Base-by-base conservation (phyloP, 192 early-diverging fungal species). In the Geranomyces michiganensis region DNA sequence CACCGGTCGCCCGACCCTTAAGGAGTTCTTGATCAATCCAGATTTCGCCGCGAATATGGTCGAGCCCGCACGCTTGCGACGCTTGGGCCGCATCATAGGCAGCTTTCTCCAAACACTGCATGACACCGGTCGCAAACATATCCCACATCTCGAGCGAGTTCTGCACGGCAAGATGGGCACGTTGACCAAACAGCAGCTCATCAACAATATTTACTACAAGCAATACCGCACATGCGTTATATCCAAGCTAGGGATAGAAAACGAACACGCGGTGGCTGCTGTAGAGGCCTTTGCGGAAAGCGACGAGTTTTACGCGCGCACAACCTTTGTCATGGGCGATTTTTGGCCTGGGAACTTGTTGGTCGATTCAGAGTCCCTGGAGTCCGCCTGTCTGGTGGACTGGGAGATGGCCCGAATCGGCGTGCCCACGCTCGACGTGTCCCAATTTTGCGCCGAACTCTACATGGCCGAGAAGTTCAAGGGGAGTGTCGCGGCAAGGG, bases 331-430 rank as follows among this genome's bases (percentile, higher is more conserved):
- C 30, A n/a, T 27, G 19, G 62, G 62, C 17, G 62, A 65, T 45
- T 65, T 65, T 21, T 65, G 62, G 62, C 19, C 62, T 6, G 62
- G 62, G 36, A 65, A 65, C 41, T 4, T 65, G 19, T 10, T 65
- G 1, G 45, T 65, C 30, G 7, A 19, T 17, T 17, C 22, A 29
- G 9, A 19, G 7, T 26, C 31, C 3, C 17, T 17, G 19, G 58
- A 60, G 1, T 29, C 58, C 58, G 27, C 14, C 27, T 24, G 22
- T 6, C 6, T 60, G 27, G 27, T 60, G 5, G 58, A 60, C 58
- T 60, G 58, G 58, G 58, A 60, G 17, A 29, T 29, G 14, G 17
- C 27, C 2, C 58, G 58, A 1, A 17, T 30, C 26, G 27, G 58
- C 17, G 27, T 32, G 1, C 27, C 58, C 2, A 29, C 27, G 22